phyloP scores from a whole-genome alignment of 2,329 filamentous ascomycete genomes.

The Aspergillus clavatus region DNA sequence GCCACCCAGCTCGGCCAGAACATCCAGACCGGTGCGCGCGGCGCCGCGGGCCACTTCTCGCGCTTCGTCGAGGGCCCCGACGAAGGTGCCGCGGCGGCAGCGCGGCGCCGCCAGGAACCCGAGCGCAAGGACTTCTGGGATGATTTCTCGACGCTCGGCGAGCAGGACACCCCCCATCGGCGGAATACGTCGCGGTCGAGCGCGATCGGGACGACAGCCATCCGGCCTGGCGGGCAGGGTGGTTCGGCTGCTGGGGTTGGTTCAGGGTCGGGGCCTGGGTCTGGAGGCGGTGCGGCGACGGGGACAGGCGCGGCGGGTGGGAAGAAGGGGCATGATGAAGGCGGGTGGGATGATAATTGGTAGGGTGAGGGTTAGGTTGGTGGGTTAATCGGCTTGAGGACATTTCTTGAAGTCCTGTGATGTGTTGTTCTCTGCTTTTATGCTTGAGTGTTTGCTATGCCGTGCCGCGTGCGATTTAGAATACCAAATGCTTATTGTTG shows the following conservation, averaged over 20 bases:
- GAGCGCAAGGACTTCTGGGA: constrained; percentile 87
- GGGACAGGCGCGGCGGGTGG: constrained; percentile 22
- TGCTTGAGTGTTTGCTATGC: neutral
- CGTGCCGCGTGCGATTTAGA: neutral
- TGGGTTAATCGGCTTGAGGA: neutral
- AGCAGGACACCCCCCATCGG: constrained; percentile 23
- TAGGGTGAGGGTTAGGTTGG: constrained; percentile 17
- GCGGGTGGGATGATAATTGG: constrained; percentile 52
- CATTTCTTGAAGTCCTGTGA: too few relatives aligned
- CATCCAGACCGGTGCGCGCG: constrained; percentile 62
- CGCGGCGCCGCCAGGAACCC: constrained; percentile 47
- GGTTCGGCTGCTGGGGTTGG: constrained; percentile 8
- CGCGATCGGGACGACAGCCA: constrained; percentile 59
- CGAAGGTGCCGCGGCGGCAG: constrained; percentile 45
- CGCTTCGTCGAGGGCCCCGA: constrained; percentile 78
- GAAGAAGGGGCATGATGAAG: constrained; percentile 50
- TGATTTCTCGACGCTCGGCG: constrained; percentile 68
- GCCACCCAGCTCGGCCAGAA: constrained; percentile 54
- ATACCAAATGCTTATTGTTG: too few relatives aligned
- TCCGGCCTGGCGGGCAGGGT: constrained; percentile 47
- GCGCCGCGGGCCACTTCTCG: constrained; percentile 73
- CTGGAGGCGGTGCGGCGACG: constrained; percentile 11
- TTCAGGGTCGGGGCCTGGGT: constrained; percentile 17
- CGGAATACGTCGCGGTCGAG: constrained; percentile 40
- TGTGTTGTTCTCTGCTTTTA: constrained; percentile 4